Percentiles rank a stretch among this genome's conserved stretches.
Evolutionary conservation across 2,329 filamentous ascomycete species (phyloP).

Genomic region (Ascochyta clinopodiicola): DNA sequence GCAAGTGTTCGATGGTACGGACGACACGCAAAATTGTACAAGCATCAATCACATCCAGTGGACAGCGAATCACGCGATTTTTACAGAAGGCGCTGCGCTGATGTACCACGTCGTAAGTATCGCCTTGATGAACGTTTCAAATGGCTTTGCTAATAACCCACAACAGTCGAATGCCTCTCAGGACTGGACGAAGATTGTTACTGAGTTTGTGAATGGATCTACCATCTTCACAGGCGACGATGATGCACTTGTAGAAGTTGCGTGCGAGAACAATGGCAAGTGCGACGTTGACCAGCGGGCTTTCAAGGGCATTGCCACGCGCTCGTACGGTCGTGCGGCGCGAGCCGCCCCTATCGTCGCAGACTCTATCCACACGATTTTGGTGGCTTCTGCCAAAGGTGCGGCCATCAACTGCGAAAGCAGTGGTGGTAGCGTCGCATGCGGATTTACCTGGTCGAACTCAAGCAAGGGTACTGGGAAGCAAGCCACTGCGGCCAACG

Average conservation of each 20-base stretch:
- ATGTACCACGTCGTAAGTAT: conserved; percentile 54
- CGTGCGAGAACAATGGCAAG: conserved; percentile 64
- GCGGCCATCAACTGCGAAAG: conserved; percentile 26
- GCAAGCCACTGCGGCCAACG: conserved; percentile 10
- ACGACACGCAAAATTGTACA: conserved; percentile 53
- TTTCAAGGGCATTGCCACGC: conserved; percentile 60
- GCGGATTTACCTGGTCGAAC: conserved; percentile 21
- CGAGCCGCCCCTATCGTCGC: conserved; percentile 26
- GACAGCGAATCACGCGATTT: conserved; percentile 59
- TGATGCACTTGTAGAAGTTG: conserved; percentile 69
- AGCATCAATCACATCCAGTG: conserved; percentile 57
- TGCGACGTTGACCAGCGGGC: conserved; percentile 71
- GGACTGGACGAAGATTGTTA: conserved; percentile 30
- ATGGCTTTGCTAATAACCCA: conserved; percentile 6
- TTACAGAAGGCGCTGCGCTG: conserved; percentile 59
- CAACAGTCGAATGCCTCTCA: conserved; percentile 30
- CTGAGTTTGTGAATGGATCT: conserved; percentile 39
- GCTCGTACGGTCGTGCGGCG: conserved; percentile 33
- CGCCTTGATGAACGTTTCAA: neutral
- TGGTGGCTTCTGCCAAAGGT: conserved; percentile 30
- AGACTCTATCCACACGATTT: conserved; percentile 19
- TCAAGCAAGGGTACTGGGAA: neutral
- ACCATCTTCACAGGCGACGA: conserved; percentile 53
- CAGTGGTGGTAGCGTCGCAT: conserved; percentile 14
- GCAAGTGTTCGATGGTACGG: conserved; percentile 59